A percentile compares a stretch with the other conserved stretches of the same genome.
phyloP scores from a whole-genome alignment of 495 filamentous ascomycete species.

The Trypethelium eluteriae region DNA sequence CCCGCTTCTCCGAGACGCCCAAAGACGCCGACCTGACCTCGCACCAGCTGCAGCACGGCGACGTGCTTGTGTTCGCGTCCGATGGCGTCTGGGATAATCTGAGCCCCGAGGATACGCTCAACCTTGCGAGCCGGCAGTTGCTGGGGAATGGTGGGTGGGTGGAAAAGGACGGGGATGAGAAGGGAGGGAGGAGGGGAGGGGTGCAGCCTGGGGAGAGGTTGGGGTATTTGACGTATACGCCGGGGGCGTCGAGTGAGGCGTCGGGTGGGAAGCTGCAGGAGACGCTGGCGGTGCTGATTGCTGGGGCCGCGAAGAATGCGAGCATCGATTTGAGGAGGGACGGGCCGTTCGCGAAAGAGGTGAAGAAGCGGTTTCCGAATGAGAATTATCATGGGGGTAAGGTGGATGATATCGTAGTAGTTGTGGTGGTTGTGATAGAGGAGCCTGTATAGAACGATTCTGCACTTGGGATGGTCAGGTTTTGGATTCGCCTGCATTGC shows the following conservation, averaged over 20 bases:
- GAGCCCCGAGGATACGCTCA: conserved; percentile 78
- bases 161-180: conserved; percentile 44
- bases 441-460: conserved; percentile 33
- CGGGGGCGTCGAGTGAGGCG: conserved; percentile 22
- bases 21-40: conserved; percentile 72
- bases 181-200: conserved; percentile 31
- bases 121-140: conserved; percentile 71
- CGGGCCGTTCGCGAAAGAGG: conserved; percentile 90
- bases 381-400: conserved; percentile 83
- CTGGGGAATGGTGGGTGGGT: conserved; percentile 53
- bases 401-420: conserved; percentile 79
- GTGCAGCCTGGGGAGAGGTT: conserved; percentile 53
- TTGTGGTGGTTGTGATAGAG: conserved; percentile 56
- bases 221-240: conserved; percentile 40
- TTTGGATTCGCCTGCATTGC: neutral
- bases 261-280: conserved; percentile 52
- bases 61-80: conserved; percentile 83
- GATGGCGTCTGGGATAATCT: conserved; percentile 97
- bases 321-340: conserved; percentile 70
- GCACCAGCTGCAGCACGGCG: conserved; percentile 73
- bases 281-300: conserved; percentile 67
- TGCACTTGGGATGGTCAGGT: neutral
- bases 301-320: conserved; percentile 71
- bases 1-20: conserved; percentile 69
- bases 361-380: conserved; percentile 74